Percentiles rank a stretch among this genome's conserved stretches.
Evolutionary conservation across 306 rosid genomes (phyloP).

Genomic region (Alnus rubra): DNA sequence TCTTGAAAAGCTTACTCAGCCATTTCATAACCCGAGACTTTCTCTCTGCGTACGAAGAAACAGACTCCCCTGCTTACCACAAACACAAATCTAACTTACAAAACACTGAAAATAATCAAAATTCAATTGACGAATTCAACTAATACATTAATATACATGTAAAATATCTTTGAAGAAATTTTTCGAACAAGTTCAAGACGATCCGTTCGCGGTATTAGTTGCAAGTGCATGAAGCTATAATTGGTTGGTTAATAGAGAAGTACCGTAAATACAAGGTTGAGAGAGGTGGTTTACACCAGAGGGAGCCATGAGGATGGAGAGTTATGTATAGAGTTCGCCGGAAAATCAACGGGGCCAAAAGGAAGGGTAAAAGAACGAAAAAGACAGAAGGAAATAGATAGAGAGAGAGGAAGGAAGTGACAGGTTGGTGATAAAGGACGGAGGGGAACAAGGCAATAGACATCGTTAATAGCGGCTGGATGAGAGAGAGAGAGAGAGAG

Average conservation of each 20-base stretch:
- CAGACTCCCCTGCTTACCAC: slow-evolving; percentile 72
- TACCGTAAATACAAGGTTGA: slow-evolving; percentile 91
- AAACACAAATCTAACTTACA: slow-evolving; percentile 10
- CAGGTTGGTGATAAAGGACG: slow-evolving; percentile 44
- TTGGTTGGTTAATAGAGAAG: slow-evolving; percentile 13
- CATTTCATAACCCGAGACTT: slow-evolving; percentile 95
- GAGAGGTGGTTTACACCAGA: slow-evolving; percentile 72
- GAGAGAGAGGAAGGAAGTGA: slow-evolving; percentile 15
- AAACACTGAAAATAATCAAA: background rate
- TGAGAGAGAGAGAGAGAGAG: slow-evolving; percentile 31
- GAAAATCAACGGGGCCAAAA: slow-evolving; percentile 31
- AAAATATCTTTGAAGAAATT: background rate
- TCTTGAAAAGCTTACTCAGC: slow-evolving; percentile 78
- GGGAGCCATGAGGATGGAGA: slow-evolving; percentile 51
- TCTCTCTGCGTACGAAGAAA: slow-evolving; percentile 77
- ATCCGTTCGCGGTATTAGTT: background rate
- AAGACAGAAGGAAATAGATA: slow-evolving; percentile 35
- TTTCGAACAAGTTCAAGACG: background rate
- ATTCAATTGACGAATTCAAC: slow-evolving; percentile 13
- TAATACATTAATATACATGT: too few species aligned
- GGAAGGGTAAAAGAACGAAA: slow-evolving; percentile 36
- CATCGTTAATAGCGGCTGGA: slow-evolving; percentile 57
- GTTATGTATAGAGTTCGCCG: slow-evolving; percentile 40
- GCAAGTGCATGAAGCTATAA: background rate
- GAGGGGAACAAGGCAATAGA: slow-evolving; percentile 40